phyloP scores from a whole-genome alignment of 2,329 filamentous ascomycete genomes.

The Penicillium verrucosum region DNA sequence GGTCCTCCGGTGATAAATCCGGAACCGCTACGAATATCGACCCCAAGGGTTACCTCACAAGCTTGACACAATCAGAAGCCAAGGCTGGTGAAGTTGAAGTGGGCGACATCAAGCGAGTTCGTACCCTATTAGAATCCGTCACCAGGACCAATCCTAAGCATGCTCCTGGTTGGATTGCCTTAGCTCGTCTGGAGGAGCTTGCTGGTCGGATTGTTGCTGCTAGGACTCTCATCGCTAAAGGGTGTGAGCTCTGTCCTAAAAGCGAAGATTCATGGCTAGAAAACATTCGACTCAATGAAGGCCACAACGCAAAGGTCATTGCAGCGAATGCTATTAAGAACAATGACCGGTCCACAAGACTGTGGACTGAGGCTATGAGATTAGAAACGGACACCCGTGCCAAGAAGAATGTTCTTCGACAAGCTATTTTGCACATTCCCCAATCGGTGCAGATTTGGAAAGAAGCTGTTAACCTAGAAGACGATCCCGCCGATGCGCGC shows the following conservation, averaged over 20 bases:
- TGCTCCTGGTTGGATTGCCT: conserved; percentile 92
- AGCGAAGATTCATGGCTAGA: conserved; percentile 96
- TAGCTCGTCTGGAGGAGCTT: conserved; percentile 85
- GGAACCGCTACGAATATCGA: conserved; percentile 91
- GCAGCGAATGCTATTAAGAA: conserved; percentile 89
- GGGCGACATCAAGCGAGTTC: conserved; percentile 90
- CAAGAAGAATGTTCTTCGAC: conserved; percentile 88
- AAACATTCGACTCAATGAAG: conserved; percentile 88
- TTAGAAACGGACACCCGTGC: conserved; percentile 77
- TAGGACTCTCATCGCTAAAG: conserved; percentile 79
- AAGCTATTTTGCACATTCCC: conserved; percentile 87
- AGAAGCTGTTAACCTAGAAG: conserved; percentile 90
- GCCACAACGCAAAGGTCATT: conserved; percentile 91
- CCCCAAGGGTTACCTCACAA: conserved; percentile 93
- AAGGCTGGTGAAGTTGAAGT: conserved; percentile 79
- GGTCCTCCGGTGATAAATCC: conserved; percentile 64
- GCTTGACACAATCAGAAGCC: conserved; percentile 75
- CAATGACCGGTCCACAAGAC: conserved; percentile 78
- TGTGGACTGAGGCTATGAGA: conserved; percentile 96
- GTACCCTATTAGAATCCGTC: conserved; percentile 89
- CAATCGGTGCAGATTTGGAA: conserved; percentile 98
- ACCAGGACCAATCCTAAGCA: conserved; percentile 96
- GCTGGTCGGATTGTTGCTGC: conserved; percentile 90
- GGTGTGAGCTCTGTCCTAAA: conserved; percentile 86
- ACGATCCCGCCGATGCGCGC: conserved; percentile 81